Percentiles rank a stretch among this genome's conserved stretches.
phyloP scores from a whole-genome alignment of 2,329 filamentous ascomycete genomes.

The Claviceps arundinis region DNA sequence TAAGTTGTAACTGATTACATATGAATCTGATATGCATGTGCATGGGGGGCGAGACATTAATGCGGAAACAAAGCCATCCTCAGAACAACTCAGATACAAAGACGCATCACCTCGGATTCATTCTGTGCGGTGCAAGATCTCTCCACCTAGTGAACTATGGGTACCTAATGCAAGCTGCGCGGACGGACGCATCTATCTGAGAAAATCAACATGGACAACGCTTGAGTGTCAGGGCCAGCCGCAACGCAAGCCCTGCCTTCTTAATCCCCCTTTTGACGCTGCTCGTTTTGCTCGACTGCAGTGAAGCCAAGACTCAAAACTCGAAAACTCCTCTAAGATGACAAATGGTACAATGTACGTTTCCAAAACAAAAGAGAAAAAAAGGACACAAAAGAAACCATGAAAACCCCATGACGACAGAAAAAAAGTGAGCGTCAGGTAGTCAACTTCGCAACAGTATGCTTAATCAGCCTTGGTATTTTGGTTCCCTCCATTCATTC shows the following conservation, averaged over 20 bases:
- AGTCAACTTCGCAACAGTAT: background rate
- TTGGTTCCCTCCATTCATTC: constrained; percentile 23
- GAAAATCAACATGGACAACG: background rate
- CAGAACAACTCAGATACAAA: background rate
- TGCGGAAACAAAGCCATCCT: too few relatives aligned
- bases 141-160: background rate
- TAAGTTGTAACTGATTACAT: too few relatives aligned
- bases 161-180: background rate
- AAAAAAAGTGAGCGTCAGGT: background rate
- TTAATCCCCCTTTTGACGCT: background rate
- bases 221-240: background rate
- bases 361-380: constrained; percentile 6
- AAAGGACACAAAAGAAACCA: background rate
- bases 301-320: background rate
- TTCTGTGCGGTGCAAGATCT: background rate
- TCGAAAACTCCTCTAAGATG: background rate
- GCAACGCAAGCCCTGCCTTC: background rate
- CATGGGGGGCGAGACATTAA: too few relatives aligned
- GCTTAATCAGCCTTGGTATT: constrained; percentile 23
- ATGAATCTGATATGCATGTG: too few relatives aligned
- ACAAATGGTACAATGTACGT: constrained; percentile 2
- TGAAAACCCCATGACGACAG: background rate
- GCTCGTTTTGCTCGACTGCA: background rate
- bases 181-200: background rate
- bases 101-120: background rate